A percentile compares a stretch with the other conserved stretches of the same genome.
phyloP scores from a whole-genome alignment of 2,329 filamentous ascomycete genomes.

The Spiromastix sp. region DNA sequence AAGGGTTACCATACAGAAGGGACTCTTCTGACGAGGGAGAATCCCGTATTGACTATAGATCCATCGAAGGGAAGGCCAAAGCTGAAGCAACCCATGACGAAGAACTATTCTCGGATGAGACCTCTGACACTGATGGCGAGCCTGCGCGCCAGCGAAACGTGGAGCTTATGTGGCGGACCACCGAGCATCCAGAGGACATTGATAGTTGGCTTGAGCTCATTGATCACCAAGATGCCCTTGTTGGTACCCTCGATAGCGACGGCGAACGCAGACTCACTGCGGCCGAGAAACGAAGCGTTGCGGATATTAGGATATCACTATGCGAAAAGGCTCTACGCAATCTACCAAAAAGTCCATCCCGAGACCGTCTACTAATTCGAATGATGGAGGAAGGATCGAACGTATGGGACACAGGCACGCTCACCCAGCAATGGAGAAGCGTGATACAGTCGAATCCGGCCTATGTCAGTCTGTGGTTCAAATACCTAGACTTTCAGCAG shows the following conservation, averaged over 20 bases:
- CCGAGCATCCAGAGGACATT: conserved; percentile 56
- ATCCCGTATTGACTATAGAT: conserved; percentile 49
- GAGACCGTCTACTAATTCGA: conserved; percentile 53
- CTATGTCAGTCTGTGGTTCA: conserved; percentile 60
- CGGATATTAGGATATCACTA: conserved; percentile 70
- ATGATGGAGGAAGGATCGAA: conserved; percentile 65
- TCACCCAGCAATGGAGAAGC: conserved; percentile 56
- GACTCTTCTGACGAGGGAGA: conserved; percentile 36
- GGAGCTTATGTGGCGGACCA: conserved; percentile 53
- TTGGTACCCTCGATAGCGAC: conserved; percentile 35
- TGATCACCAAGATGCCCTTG: conserved; percentile 60
- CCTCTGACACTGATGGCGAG: conserved; percentile 31
- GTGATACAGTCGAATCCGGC: conserved; percentile 45
- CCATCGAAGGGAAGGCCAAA: conserved; percentile 55
- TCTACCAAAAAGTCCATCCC: conserved; percentile 35
- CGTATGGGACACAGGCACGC: conserved; percentile 57
- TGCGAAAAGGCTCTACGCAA: conserved; percentile 66
- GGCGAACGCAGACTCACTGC: conserved; percentile 36
- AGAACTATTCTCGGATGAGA: conserved; percentile 41
- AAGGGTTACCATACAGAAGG: conserved; percentile 13
- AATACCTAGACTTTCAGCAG: conserved; percentile 61
- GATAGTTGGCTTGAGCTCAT: conserved; percentile 70
- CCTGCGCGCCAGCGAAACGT: conserved; percentile 36
- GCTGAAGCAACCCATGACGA: conserved; percentile 37
- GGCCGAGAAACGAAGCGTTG: conserved; percentile 57